Conservation (phyloP, 805 yeast species). For the Zygoascus ofunaensis region DNA sequence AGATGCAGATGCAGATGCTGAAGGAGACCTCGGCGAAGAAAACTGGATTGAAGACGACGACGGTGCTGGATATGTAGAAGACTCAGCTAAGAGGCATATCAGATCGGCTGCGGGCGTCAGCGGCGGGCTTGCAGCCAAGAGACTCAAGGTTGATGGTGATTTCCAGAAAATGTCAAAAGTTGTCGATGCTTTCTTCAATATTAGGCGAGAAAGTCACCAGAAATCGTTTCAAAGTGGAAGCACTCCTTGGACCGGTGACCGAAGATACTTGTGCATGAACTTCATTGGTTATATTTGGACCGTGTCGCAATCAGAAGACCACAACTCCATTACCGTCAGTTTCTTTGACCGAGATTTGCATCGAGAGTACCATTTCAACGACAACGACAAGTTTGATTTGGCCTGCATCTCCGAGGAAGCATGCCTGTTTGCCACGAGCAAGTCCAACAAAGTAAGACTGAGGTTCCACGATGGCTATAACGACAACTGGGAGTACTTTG, state of each 20-base stretch:
- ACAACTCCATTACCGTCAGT: constrained; percentile 71
- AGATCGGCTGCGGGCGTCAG: not conserved
- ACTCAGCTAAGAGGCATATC: not conserved
- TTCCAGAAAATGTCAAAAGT: not conserved
- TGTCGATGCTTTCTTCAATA: not conserved
- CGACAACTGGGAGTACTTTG: constrained; percentile 55
- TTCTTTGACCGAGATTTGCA: constrained; percentile 73
- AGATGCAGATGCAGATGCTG: constrained; percentile 23
- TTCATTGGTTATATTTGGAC: constrained; percentile 75
- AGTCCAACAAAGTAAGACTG: constrained; percentile 40
- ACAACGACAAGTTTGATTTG: constrained; percentile 58
- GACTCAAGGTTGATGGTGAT: not conserved
- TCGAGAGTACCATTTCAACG: constrained; percentile 80
- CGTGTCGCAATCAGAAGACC: constrained; percentile 47
- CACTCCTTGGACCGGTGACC: constrained; percentile 67
- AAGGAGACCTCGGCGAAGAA: constrained; percentile 36
- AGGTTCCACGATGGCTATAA: constrained; percentile 58
- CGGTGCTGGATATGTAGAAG: constrained; percentile 37
- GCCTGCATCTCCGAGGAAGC: constrained; percentile 67
- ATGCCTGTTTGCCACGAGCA: constrained; percentile 47
- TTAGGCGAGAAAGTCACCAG: not conserved
- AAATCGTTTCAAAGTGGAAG: constrained; percentile 76
- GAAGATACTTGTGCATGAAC: constrained; percentile 75
- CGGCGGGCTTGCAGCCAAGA: not conserved
- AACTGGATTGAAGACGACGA: constrained; percentile 60